A percentile compares a stretch with the other conserved stretches of the same genome.
Evolutionary conservation across 2,329 filamentous ascomycete species (phyloP).

Genomic region (Colletotrichum sublineola): DNA sequence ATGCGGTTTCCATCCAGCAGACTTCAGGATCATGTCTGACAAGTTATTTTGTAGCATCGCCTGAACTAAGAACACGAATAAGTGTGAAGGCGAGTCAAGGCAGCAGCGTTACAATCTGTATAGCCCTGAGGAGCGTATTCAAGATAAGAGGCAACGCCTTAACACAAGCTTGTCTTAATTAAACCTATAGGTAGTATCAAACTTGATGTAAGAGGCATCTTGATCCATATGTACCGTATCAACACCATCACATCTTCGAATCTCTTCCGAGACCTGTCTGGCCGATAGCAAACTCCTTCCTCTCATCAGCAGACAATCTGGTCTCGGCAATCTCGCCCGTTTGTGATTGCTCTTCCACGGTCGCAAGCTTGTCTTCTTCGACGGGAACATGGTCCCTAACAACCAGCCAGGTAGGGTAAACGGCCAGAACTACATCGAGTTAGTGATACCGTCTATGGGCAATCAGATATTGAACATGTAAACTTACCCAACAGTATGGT

Average conservation of each 20-base stretch:
- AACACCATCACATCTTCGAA: constrained; percentile 18
- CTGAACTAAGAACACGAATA: too few species aligned
- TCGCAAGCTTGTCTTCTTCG: constrained; percentile 41
- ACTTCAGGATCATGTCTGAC: too few species aligned
- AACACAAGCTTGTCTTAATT: neutral
- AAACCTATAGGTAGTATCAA: neutral
- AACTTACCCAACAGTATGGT: constrained; percentile 54
- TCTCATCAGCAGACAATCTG: constrained; percentile 22
- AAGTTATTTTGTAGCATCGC: too few species aligned
- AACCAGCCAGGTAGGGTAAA: constrained; percentile 49
- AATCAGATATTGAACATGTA: too few species aligned
- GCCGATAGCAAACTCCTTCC: constrained; percentile 28
- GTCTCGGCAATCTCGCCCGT: constrained; percentile 16
- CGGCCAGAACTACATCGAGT: constrained; percentile 45
- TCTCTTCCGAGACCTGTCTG: constrained; percentile 34
- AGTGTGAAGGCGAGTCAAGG: too few species aligned
- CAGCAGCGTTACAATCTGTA: too few species aligned
- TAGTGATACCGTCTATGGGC: neutral
- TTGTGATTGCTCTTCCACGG: constrained; percentile 19
- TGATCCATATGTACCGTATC: neutral
- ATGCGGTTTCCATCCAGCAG: too few species aligned
- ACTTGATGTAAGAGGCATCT: too few species aligned
- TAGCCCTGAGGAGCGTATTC: too few species aligned
- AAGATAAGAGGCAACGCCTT: too few species aligned
- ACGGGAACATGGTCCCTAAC: constrained; percentile 49